Conservation (phyloP, 441 rosid species). For the Kokia cookei region DNA sequence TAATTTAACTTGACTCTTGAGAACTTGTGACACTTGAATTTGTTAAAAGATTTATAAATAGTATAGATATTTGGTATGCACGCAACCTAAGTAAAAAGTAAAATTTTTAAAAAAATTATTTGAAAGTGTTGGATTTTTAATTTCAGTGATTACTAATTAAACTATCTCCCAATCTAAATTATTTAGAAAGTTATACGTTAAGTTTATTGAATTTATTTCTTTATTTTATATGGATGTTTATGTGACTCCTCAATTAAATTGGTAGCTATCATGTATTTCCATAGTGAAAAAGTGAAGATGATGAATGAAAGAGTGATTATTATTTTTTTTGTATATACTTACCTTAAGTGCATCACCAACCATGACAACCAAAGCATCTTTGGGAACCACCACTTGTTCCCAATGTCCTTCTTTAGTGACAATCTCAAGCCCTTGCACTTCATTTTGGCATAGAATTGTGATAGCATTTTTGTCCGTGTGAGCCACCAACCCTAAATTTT, state of each 20-base stretch:
- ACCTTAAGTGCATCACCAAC: slow-evolving; percentile 45
- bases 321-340: background rate
- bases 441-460: slow-evolving; percentile 16
- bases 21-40: no score
- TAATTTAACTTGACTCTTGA: no score
- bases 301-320: background rate
- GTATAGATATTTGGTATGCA: no score
- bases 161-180: no score
- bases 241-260: background rate
- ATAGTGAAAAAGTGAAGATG: background rate
- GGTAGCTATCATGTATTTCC: background rate
- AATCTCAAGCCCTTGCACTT: slow-evolving; percentile 16
- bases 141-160: no score
- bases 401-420: slow-evolving; percentile 9
- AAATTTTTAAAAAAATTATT: no score
- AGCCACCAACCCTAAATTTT: background rate
- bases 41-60: no score
- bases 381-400: slow-evolving; percentile 19
- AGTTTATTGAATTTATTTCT: no score
- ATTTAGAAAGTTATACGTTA: no score
- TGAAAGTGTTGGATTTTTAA: no score
- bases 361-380: slow-evolving; percentile 25
- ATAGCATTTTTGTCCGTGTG: slow-evolving; percentile 14
- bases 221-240: background rate
- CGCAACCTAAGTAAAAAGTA: no score